Evolutionary conservation across 163 green algal species (phyloP).

Genomic region (Picocystis sp.): DNA sequence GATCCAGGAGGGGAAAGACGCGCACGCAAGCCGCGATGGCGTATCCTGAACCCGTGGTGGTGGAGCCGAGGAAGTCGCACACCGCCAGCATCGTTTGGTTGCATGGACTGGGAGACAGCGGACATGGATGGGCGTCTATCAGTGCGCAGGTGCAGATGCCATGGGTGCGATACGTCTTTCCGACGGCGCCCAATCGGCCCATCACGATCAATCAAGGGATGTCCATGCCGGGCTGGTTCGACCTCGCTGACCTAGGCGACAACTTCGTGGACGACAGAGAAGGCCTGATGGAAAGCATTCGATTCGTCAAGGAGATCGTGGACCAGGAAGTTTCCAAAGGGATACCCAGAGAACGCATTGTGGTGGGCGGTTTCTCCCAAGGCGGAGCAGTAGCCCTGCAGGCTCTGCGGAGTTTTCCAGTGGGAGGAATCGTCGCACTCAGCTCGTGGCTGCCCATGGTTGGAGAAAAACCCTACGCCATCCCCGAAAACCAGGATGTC

Average conservation of each 20-base stretch:
- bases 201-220: constrained; percentile 60
- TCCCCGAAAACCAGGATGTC: constrained; percentile 33
- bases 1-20: too few species aligned
- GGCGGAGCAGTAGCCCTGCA: constrained; percentile 52
- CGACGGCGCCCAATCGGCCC: constrained; percentile 32
- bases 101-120: constrained; percentile 50
- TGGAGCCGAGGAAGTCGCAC: constrained; percentile 13
- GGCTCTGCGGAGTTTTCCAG: constrained; percentile 40
- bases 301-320: constrained; percentile 49
- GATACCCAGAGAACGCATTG: constrained; percentile 32
- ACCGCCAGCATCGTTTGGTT: constrained; percentile 48
- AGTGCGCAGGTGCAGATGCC: constrained; percentile 17
- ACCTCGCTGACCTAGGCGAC: constrained; percentile 38
- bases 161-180: constrained; percentile 42
- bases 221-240: constrained; percentile 56
- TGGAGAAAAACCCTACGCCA: constrained; percentile 29
- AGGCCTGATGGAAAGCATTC: constrained; percentile 35
- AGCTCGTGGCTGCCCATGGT: background rate
- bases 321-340: constrained; percentile 30
- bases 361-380: constrained; percentile 68
- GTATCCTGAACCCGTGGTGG: constrained; percentile 12
- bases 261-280: constrained; percentile 27
- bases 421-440: constrained; percentile 44
- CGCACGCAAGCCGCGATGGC: too few species aligned
- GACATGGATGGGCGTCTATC: constrained; percentile 25